These are phyloP conservation scores for Nicotiana obtusifolia DNA, from an alignment of 257 asterid species.

Conservation along the genomic window DNA sequence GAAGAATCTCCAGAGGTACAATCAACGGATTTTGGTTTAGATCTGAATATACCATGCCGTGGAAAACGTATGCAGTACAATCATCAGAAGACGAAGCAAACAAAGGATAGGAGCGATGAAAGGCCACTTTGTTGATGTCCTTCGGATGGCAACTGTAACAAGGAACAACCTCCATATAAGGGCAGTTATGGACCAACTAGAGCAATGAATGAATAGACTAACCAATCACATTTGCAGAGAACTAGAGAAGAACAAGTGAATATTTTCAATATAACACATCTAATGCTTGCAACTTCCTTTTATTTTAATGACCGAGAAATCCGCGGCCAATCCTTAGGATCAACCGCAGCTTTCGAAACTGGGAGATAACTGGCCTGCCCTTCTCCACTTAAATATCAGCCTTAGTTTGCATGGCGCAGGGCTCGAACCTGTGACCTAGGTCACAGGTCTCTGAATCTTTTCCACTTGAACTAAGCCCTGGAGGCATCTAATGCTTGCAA, in stretches of 20 bases:
- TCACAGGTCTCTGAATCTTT: no score
- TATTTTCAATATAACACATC: background rate
- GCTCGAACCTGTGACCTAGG: no score
- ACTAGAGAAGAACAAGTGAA: background rate
- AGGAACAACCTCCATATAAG: slow-evolving; percentile 7
- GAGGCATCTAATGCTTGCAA: background rate
- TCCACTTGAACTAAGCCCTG: no score
- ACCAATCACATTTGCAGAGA: background rate
- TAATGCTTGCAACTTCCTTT: background rate
- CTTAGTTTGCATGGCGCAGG: no score
- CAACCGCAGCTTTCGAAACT: no score
- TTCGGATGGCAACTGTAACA: slow-evolving; percentile 67
- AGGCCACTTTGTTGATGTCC: slow-evolving; percentile 72
- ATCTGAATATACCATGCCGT: slow-evolving; percentile 94
- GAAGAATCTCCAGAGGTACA: slow-evolving; percentile 83
- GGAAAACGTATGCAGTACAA: slow-evolving; percentile 78
- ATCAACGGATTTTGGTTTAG: slow-evolving; percentile 80
- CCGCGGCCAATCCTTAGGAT: no score
- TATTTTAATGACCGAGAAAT: no score
- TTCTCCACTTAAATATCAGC: no score
- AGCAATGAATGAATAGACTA: background rate
- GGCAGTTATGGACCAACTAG: background rate
- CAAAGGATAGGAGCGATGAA: slow-evolving; percentile 86
- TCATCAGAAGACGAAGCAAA: slow-evolving; percentile 93
- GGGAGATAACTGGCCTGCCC: no score